These are phyloP conservation scores for Penicillium janthinellum DNA, from an alignment of 2,329 filamentous ascomycete species.

Conservation along the genomic window DNA sequence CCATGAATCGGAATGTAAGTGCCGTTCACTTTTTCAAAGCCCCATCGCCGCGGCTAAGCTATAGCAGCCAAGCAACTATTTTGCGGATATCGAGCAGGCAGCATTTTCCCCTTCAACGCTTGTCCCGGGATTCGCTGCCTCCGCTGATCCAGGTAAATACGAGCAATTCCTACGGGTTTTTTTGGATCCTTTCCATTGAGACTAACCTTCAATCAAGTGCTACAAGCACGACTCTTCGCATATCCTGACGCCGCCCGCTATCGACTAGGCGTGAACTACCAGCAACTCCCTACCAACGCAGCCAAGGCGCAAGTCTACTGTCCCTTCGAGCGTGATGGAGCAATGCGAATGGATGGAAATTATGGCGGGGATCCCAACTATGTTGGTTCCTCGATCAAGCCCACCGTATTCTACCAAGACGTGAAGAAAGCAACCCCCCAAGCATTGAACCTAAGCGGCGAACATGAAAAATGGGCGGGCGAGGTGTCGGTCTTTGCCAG, in stretches of 20 bases:
- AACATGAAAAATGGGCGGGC: slow-evolving; percentile 34
- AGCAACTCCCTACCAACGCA: slow-evolving; percentile 46
- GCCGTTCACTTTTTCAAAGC: too few species aligned
- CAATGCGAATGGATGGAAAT: slow-evolving; percentile 51
- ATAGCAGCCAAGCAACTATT: slow-evolving; percentile 57
- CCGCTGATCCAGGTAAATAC: slow-evolving; percentile 57
- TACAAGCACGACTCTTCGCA: slow-evolving; percentile 63
- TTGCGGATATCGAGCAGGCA: slow-evolving; percentile 67
- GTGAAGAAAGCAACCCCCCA: slow-evolving; percentile 11
- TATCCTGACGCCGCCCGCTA: slow-evolving; percentile 59
- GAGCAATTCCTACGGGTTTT: too few species aligned
- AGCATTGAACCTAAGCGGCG: slow-evolving; percentile 26
- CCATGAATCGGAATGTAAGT: slow-evolving; percentile 70
- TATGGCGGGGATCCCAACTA: slow-evolving; percentile 64
- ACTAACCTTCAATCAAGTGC: slow-evolving; percentile 39
- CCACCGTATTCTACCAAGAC: slow-evolving; percentile 24
- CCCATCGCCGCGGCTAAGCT: too few species aligned
- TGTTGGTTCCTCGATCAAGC: slow-evolving; percentile 33
- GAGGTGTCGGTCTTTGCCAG: slow-evolving; percentile 26
- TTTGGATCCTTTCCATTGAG: too few species aligned
- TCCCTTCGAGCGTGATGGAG: slow-evolving; percentile 54
- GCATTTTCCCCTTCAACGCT: slow-evolving; percentile 67
- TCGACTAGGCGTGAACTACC: slow-evolving; percentile 46
- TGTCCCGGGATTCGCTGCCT: slow-evolving; percentile 64
- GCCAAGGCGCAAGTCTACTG: slow-evolving; percentile 42